Conservation (phyloP, 2,329 filamentous ascomycete species). For the Fusarium mundagurra region DNA sequence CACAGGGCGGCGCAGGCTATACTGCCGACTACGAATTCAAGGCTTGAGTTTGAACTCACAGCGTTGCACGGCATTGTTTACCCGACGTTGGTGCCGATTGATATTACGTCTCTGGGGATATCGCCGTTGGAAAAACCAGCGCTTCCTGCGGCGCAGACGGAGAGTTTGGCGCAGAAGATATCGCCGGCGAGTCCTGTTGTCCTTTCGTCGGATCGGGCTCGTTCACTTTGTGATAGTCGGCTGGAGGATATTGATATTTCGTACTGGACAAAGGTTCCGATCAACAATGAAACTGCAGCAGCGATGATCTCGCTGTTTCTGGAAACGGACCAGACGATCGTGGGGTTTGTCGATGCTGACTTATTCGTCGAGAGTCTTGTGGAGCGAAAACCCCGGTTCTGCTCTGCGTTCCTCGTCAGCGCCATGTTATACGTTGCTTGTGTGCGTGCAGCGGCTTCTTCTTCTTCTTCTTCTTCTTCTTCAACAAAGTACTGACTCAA, state of each 20-base stretch:
- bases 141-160: background rate
- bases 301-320: background rate
- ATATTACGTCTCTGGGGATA: background rate
- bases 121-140: background rate
- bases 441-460: background rate
- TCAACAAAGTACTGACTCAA: background rate
- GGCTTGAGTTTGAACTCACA: constrained; percentile 4
- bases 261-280: constrained; percentile 5
- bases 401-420: constrained; percentile 2
- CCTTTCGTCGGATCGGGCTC: background rate
- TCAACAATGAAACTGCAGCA: background rate
- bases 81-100: background rate
- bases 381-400: background rate
- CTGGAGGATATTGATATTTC: background rate
- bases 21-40: background rate
- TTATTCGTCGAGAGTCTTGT: background rate
- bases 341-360: background rate
- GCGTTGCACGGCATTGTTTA: background rate
- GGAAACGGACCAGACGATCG: constrained; percentile 2
- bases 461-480: background rate
- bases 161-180: background rate
- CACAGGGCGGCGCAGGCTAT: background rate
- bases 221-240: background rate
- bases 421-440: constrained; percentile 1
- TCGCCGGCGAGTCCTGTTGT: background rate